phyloP scores from a whole-genome alignment of 2,329 filamentous ascomycete species.

The Fusarium foetens region DNA sequence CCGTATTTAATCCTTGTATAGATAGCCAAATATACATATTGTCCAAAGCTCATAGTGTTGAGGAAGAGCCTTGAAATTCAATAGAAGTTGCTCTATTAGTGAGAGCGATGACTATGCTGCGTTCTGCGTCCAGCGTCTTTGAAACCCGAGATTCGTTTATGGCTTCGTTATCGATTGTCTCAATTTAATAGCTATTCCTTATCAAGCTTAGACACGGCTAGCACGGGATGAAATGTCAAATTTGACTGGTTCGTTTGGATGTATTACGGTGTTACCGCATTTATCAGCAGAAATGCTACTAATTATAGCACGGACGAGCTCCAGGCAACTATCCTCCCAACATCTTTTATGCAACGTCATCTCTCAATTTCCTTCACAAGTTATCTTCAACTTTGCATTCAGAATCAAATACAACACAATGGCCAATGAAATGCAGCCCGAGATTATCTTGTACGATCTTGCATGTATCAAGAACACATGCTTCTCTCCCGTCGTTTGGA shows the following conservation, averaged over 20 bases:
- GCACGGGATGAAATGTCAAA: background rate
- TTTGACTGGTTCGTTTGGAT: background rate
- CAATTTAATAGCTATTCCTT: background rate
- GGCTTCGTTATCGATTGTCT: background rate
- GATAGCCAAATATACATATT: background rate
- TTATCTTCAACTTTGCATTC: background rate
- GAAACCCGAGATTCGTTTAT: background rate
- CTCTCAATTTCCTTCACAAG: accelerated
- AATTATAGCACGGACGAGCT: background rate
- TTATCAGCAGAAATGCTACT: background rate
- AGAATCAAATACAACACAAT: background rate
- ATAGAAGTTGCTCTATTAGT: accelerated
- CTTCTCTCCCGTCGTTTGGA: constrained; percentile 19
- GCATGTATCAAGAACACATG: constrained; percentile 10
- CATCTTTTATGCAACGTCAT: background rate
- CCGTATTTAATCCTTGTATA: too few species aligned
- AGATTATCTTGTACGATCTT: constrained; percentile 8
- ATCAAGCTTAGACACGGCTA: background rate
- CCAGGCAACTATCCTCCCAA: background rate
- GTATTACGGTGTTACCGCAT: too few species aligned
- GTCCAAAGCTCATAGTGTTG: background rate
- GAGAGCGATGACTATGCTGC: background rate
- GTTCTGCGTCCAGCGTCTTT: background rate
- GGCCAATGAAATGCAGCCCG: background rate
- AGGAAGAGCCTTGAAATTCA: background rate